Evolutionary conservation across 306 rosid genomes (phyloP), one percentile per base, ranked within the genome.

Genomic region (Gastrolobium bilobum): DNA sequence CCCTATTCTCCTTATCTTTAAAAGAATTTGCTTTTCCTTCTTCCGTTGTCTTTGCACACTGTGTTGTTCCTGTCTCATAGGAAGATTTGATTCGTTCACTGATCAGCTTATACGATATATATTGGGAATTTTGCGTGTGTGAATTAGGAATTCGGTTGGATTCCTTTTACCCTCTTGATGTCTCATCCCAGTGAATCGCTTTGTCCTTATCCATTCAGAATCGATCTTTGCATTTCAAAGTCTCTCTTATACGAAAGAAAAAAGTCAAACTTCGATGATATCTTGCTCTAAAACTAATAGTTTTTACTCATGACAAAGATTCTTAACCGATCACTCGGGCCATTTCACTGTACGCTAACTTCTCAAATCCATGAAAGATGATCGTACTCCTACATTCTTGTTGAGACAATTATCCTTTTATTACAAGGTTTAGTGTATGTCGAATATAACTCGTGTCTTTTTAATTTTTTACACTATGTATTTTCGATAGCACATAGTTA

Each of bases 121-220:
- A 0, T 9, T 20, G 10, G 14, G 44, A 1, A 15, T 33, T 53
- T 38, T 38, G 38, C 35, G 26, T 4, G 8, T 6, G 33, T 39
- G 2, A 15, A 38, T 10, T 39, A 8, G 20, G 37, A 51, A n/a
- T 26, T 39, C 20, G 0, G 6, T 53, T 38, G 7, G 13, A 38
- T 14, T 20, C 50, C 29, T 69, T 3, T 13, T 31, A 44, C 46
- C 51, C 10, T 34, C 34, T 52, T 70, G 3, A 60, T 37, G 10
- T 58, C 40, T 54, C 33, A 11, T 62, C 51, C 34, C 7, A 57
- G 59, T 77, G 68, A 67, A 57, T 34, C 14, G 14, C 35, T 0
- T 79, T 48, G 71, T 70, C 83, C 6, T 29, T 71, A 14, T 71
- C 58, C 44, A 2, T 9, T 50, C 2, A 60, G 65, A 70, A 59